Evolutionary conservation across 306 rosid species (phyloP), one percentile per base, ranked within the genome.

Genomic region (Prunus kanzakura): DNA sequence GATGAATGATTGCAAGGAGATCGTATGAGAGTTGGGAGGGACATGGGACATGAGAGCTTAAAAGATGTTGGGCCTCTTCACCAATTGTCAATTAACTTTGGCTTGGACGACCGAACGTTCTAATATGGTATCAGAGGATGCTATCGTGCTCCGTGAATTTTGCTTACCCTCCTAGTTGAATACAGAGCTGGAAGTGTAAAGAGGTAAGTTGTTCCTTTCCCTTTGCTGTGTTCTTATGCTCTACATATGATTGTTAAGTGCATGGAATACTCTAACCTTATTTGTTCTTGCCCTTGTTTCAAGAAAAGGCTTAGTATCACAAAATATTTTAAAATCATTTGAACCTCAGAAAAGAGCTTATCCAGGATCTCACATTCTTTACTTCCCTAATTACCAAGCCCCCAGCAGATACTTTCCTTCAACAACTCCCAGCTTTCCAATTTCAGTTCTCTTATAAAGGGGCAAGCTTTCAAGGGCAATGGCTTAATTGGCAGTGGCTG

Each of bases 371-470:
- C 19, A 16, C 67, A 51, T 74, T 50, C 84, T 75, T 81, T 75
- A 29, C 80, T 81, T 81, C 77, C 84, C 18, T 3, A 43, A 54
- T 68, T 22, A 58, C 45, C 65, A 35, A 70, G 46, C 47, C 22
- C 65, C 22, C 50, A 74, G 64, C 67, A 62, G 80, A 75, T 80
- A 63, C 84, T 72, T 81, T 69, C 55, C 77, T 76, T 81, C 71
- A 1, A 51, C 32, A 61, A 47, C 64, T 67, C 63, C 2, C 56
- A 47, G 45, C 54, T 22, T 58, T 58, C 47, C n/a, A 23, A 14
- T 62, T 69, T 52, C 51, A 22, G 41, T 54, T 71, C 52, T 51
- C 64, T 32, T 70, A 69, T 51, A 75, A 69, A 32, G 25, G 72
- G 41, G 32, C 6, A 47, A 16, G 5, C 41, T 75, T 69, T 81